Conservation (phyloP, 208 protist species). For the Acanthamoeba castellanii region DNA sequence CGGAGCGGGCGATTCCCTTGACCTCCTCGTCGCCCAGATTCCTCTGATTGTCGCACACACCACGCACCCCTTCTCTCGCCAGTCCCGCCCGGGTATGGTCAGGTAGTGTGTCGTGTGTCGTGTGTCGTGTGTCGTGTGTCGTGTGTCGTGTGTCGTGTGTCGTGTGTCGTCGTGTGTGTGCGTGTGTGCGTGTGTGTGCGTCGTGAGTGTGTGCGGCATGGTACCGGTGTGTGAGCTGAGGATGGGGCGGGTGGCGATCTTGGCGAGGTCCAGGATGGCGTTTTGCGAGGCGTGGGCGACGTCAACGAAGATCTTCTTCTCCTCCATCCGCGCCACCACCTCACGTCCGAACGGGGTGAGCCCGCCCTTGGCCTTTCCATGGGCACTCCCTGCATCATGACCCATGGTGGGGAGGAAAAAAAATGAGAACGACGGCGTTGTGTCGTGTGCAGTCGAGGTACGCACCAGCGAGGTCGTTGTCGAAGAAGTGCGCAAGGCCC, state of each 20-base stretch:
- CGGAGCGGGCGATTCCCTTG: constrained; percentile 61
- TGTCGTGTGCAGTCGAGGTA: background rate
- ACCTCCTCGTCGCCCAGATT: constrained; percentile 70
- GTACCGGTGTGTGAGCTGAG: constrained; percentile 68
- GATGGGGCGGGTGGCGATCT: constrained; percentile 52
- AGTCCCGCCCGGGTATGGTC: too few species aligned
- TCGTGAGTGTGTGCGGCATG: background rate
- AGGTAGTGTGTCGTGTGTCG: too few species aligned
- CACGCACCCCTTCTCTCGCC: constrained; percentile 4
- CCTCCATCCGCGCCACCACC: constrained; percentile 44
- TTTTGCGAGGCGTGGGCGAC: constrained; percentile 50
- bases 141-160: too few species aligned
- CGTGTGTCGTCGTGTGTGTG: background rate
- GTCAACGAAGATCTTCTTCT: constrained; percentile 54
- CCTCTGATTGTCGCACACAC: constrained; percentile 50
- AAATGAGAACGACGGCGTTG: background rate
- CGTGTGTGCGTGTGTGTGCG: too few species aligned
- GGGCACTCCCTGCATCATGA: constrained; percentile 27
- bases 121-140: too few species aligned
- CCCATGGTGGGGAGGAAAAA: background rate
- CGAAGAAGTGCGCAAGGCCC: constrained; percentile 76
- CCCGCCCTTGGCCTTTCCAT: constrained; percentile 41
- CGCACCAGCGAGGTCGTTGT: constrained; percentile 71
- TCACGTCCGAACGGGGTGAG: constrained; percentile 49
- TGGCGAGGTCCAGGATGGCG: constrained; percentile 14